Percentiles rank a stretch among this genome's conserved stretches.
Evolutionary conservation across 306 rosid species (phyloP).

Genomic region (Citrullus colocynthis): DNA sequence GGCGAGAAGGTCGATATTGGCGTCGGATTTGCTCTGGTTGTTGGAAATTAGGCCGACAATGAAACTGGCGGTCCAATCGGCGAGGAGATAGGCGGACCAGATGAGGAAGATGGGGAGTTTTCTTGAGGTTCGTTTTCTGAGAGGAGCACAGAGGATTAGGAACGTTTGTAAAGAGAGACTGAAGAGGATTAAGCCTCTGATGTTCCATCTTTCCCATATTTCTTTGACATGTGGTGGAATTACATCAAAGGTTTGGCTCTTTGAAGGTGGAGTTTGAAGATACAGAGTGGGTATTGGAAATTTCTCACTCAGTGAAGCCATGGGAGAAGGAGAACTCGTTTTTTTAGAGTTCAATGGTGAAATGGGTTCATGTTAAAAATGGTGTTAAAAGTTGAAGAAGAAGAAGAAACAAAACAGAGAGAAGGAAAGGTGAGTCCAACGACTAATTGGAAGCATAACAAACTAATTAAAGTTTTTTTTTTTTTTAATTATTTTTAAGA

Average conservation of each 20-base stretch:
- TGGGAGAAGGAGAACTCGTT: neutral
- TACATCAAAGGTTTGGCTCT: neutral
- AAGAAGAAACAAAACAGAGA: too few relatives aligned
- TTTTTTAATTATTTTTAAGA: too few relatives aligned
- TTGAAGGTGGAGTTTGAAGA: neutral
- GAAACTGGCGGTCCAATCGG: constrained; percentile 30
- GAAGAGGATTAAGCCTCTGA: constrained; percentile 15
- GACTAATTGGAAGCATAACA: too few relatives aligned
- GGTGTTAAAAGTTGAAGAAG: too few relatives aligned
- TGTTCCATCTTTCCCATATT: constrained; percentile 33
- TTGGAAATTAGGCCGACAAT: constrained; percentile 26
- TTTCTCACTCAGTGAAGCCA: neutral
- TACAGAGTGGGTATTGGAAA: neutral
- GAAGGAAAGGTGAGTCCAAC: too few relatives aligned
- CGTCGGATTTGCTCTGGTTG: neutral
- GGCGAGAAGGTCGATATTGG: constrained; percentile 9
- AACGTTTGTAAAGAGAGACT: constrained; percentile 22
- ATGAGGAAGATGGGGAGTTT: neutral
- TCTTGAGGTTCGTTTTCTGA: constrained; percentile 16
- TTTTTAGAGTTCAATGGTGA: too few relatives aligned
- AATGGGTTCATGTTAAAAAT: too few relatives aligned
- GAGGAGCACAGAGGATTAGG: constrained; percentile 20
- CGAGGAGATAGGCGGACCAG: constrained; percentile 30
- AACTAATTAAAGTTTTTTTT: too few relatives aligned
- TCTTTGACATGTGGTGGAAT: constrained; percentile 12